These are phyloP conservation scores for Pythium myriotylum DNA, from an alignment of 352 stramenopile genomes.

Conservation along the genomic window DNA sequence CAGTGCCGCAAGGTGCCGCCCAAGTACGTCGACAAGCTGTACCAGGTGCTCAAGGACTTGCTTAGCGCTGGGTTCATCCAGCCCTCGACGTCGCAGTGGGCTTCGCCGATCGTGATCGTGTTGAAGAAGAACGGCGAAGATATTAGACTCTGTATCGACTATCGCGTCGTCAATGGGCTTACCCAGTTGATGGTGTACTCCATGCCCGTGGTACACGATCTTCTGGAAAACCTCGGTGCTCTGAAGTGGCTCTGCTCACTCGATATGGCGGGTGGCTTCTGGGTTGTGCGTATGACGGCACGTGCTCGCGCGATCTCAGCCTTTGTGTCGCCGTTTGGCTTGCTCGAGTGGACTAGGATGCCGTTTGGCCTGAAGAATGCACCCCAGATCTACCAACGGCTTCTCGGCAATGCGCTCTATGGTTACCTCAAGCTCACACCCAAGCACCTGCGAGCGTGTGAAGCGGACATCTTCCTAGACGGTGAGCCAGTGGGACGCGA, in stretches of 20 bases:
- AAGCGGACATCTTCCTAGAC: too few relatives aligned
- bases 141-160: constrained; percentile 36
- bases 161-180: constrained; percentile 23
- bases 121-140: constrained; percentile 44
- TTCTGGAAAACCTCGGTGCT: constrained; percentile 23
- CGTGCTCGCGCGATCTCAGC: too few relatives aligned
- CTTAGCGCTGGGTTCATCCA: constrained; percentile 24
- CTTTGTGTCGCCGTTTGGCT: too few relatives aligned
- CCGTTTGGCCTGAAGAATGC: too few relatives aligned
- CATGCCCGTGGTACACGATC: constrained; percentile 28
- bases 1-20: constrained; percentile 12
- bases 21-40: constrained; percentile 27
- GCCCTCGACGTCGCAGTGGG: constrained; percentile 26
- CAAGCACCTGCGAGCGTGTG: too few relatives aligned
- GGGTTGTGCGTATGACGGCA: too few relatives aligned
- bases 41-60: constrained; percentile 32
- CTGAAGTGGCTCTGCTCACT: constrained; percentile 27
- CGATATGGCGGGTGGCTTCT: too few relatives aligned
- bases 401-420: too few relatives aligned
- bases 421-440: too few relatives aligned
- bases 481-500: too few relatives aligned
- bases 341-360: too few relatives aligned
- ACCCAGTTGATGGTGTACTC: constrained; percentile 31
- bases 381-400: too few relatives aligned
- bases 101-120: constrained; percentile 42